These are phyloP conservation scores for Linum tenue DNA, from an alignment of 345 rosid genomes.

Conservation along the genomic window DNA sequence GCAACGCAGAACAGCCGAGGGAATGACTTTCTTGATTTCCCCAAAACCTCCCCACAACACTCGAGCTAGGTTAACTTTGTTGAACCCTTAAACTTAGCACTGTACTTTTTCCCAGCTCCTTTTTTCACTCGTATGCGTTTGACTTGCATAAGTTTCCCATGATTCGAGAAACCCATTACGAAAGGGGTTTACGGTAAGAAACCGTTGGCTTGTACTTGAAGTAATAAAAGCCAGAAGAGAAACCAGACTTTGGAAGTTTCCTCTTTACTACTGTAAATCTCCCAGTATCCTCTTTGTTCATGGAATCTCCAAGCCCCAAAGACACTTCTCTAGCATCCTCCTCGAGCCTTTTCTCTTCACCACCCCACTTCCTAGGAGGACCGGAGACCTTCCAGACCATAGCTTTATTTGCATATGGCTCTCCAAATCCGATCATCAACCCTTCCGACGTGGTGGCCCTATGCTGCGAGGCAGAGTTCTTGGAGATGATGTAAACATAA, in stretches of 20 bases:
- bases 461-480: constrained; percentile 67
- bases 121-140: constrained; percentile 38
- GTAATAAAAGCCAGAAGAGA: constrained; percentile 9
- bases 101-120: constrained; percentile 6
- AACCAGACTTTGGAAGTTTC: background rate
- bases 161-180: constrained; percentile 22
- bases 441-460: constrained; percentile 65
- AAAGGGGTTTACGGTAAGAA: constrained; percentile 5
- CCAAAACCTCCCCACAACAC: constrained; percentile 18
- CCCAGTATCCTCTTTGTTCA: constrained; percentile 7
- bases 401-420: constrained; percentile 53
- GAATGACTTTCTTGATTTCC: background rate
- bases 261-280: constrained; percentile 1
- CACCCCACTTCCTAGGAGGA: constrained; percentile 65
- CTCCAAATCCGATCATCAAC: constrained; percentile 41
- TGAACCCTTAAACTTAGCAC: constrained; percentile 35
- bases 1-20: too few relatives aligned
- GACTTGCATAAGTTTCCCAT: constrained; percentile 25
- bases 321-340: constrained; percentile 30
- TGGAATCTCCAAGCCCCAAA: constrained; percentile 46
- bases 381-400: constrained; percentile 67
- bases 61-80: constrained; percentile 37
- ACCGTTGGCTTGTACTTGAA: constrained; percentile 8
- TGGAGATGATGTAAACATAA: constrained; percentile 51
- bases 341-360: constrained; percentile 54